Conservation (phyloP, 2,329 filamentous ascomycete genomes). For the Colletotrichum lentis region DNA sequence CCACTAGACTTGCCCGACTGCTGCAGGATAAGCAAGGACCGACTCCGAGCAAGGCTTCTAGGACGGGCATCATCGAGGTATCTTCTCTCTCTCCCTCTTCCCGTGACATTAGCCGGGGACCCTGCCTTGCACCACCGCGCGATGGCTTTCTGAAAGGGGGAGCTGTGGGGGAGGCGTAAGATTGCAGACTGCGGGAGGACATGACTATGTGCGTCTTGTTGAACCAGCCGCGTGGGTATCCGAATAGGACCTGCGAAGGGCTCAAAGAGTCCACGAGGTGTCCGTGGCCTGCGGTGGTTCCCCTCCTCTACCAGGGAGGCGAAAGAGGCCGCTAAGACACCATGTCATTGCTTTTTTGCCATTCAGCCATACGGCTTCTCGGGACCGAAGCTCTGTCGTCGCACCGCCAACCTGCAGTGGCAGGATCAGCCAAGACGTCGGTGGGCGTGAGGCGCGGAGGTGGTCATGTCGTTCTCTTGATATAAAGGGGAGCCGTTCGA, state of each 20-base stretch:
- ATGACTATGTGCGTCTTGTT: neutral
- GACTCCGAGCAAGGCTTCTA: slow-evolving; percentile 2
- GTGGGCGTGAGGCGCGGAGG: neutral
- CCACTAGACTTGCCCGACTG: slow-evolving; percentile 13
- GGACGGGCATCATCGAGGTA: neutral
- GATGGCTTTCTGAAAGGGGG: neutral
- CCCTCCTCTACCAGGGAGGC: neutral
- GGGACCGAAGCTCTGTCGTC: slow-evolving; percentile 28
- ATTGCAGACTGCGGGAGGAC: neutral
- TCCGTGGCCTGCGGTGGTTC: slow-evolving; percentile 12
- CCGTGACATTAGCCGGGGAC: slow-evolving; percentile 8
- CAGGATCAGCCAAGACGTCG: neutral
- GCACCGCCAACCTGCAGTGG: slow-evolving; percentile 1
- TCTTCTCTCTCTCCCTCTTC: neutral
- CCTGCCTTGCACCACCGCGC: slow-evolving; percentile 30
- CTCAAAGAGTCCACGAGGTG: slow-evolving; percentile 29
- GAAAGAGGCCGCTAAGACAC: slow-evolving; percentile 6
- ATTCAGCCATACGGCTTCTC: slow-evolving; percentile 26
- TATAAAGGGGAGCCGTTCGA: slow-evolving; percentile 33
- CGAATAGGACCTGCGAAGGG: slow-evolving; percentile 21
- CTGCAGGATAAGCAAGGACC: slow-evolving; percentile 12
- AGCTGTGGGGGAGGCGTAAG: neutral
- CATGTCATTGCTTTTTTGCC: slow-evolving; percentile 35
- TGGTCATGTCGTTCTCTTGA: slow-evolving; percentile 14
- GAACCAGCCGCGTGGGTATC: slow-evolving; percentile 20